A percentile compares a stretch with the other conserved stretches of the same genome.
These are phyloP conservation scores for Circinella umbellata DNA, from an alignment of 371 early-diverging fungal genomes.

Conservation along the genomic window DNA sequence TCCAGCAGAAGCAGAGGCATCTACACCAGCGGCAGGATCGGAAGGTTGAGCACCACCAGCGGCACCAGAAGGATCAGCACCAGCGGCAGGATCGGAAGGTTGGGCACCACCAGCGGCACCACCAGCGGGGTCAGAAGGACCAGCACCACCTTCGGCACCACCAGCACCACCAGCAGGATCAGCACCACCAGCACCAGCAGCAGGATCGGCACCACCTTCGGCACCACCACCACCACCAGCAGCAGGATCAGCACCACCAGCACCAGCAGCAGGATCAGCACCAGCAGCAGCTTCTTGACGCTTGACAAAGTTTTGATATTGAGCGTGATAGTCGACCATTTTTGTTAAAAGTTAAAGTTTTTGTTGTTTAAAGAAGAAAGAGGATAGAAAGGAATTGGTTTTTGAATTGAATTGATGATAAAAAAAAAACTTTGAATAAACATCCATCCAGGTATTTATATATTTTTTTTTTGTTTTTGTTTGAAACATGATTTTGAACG, in stretches of 20 bases:
- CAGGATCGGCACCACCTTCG: background rate
- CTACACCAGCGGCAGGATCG: background rate
- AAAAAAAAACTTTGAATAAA: background rate
- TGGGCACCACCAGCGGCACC: background rate
- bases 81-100: background rate
- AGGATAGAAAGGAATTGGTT: background rate
- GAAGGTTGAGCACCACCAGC: background rate
- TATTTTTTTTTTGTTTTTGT: too few relatives aligned
- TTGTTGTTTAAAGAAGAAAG: background rate
- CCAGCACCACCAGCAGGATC: background rate
- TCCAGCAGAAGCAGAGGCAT: background rate
- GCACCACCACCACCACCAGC: background rate
- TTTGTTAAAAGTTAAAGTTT: too few relatives aligned
- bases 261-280: background rate
- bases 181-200: background rate
- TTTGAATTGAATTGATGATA: background rate
- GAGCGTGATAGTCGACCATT: background rate
- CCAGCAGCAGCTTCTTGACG: background rate
- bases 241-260: background rate
- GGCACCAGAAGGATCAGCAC: background rate
- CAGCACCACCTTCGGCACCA: background rate
- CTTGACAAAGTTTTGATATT: conserved; percentile 6
- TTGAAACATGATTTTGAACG: too few relatives aligned
- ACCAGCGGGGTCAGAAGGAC: background rate
- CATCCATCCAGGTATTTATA: background rate